Percentiles rank a stretch among this genome's conserved stretches.
Conservation (phyloP, 2,329 filamentous ascomycete genomes). For the Aspergillus phoenicis region DNA sequence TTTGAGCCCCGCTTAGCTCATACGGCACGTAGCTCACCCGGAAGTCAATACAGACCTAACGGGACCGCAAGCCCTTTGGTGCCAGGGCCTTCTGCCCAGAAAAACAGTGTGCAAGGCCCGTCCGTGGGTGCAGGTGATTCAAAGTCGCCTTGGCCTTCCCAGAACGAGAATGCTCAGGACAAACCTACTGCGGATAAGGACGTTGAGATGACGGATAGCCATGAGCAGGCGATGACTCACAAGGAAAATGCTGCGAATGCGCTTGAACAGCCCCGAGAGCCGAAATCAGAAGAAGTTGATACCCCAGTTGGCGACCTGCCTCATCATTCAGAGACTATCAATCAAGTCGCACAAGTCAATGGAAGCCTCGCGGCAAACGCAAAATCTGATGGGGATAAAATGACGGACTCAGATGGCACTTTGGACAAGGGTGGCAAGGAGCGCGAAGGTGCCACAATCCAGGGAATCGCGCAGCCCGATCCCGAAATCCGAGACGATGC, state of each 20-base stretch:
- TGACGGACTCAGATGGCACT: slow-evolving; percentile 13
- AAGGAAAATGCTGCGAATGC: slow-evolving; percentile 12
- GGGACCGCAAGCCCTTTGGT: slow-evolving; percentile 16
- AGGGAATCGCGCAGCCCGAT: not conserved
- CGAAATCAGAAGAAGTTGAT: slow-evolving; percentile 42
- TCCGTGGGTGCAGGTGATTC: slow-evolving; percentile 9
- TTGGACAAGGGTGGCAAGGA: slow-evolving; percentile 18
- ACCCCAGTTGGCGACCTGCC: slow-evolving; percentile 37
- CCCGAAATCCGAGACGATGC: slow-evolving; percentile 13
- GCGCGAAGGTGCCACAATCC: not conserved
- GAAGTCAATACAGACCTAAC: slow-evolving; percentile 22
- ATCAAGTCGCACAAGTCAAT: slow-evolving; percentile 19
- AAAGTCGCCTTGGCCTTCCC: slow-evolving; percentile 15
- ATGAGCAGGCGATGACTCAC: slow-evolving; percentile 16
- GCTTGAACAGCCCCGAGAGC: slow-evolving; percentile 23
- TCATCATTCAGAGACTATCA: slow-evolving; percentile 31
- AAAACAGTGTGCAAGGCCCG: slow-evolving; percentile 17
- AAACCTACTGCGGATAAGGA: slow-evolving; percentile 26
- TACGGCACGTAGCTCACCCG: slow-evolving; percentile 19
- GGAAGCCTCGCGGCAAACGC: slow-evolving; percentile 13
- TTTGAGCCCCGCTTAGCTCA: slow-evolving; percentile 43
- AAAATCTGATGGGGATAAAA: slow-evolving; percentile 8
- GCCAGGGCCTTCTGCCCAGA: slow-evolving; percentile 11
- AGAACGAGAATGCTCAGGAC: slow-evolving; percentile 16
- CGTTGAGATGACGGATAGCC: slow-evolving; percentile 38